Evolutionary conservation across 345 rosid genomes (phyloP).

Genomic region (Boechera retrofracta): DNA sequence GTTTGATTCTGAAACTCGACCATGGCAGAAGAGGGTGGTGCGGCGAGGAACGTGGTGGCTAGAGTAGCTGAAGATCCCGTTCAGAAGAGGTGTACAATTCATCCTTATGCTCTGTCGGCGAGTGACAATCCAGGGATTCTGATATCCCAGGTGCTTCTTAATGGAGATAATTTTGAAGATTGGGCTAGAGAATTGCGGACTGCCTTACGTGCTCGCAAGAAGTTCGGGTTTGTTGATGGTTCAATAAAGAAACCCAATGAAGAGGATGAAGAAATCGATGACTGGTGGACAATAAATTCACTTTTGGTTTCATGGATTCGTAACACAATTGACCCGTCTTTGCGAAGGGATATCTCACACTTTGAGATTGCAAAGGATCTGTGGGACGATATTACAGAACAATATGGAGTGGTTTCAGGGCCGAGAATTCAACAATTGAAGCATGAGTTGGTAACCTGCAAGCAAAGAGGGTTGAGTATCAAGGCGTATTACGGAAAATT

Average conservation of each 20-base stretch:
- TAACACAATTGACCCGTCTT: background rate
- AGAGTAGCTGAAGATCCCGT: background rate
- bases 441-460: background rate
- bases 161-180: background rate
- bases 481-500: no score
- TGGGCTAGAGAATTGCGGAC: background rate
- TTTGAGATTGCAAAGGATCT: background rate
- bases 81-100: background rate
- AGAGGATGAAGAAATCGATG: background rate
- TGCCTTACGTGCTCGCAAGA: background rate
- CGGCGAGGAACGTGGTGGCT: no score
- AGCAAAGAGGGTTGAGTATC: background rate
- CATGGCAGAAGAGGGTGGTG: background rate
- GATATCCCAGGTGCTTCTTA: background rate
- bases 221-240: background rate
- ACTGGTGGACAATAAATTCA: background rate
- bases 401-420: background rate
- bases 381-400: background rate
- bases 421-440: background rate
- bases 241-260: background rate
- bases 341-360: background rate
- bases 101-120: background rate
- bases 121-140: background rate
- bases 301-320: background rate
- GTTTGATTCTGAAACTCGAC: background rate